phyloP scores from a whole-genome alignment of 2,329 filamentous ascomycete genomes.

The Capronia coronata region DNA sequence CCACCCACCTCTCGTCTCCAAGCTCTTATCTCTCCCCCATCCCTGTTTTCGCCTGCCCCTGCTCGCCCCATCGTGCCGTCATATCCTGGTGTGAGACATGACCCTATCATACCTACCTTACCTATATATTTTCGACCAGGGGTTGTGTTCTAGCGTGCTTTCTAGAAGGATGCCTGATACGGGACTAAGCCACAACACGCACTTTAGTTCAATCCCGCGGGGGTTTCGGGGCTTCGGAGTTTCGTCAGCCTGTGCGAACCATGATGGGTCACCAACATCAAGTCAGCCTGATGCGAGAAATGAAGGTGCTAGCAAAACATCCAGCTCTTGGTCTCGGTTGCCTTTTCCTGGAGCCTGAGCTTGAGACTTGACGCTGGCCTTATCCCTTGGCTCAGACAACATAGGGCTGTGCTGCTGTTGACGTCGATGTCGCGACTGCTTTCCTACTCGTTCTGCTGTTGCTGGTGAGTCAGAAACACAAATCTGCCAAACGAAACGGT shows the following conservation, averaged over 20 bases:
- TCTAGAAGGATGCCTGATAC: not conserved
- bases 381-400: not conserved
- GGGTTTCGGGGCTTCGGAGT: not conserved
- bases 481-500: not conserved
- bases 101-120: not conserved
- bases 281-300: not conserved
- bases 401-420: not conserved
- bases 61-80: too few species aligned
- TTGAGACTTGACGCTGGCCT: not conserved
- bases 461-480: not conserved
- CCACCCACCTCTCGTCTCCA: too few species aligned
- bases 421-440: not conserved
- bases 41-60: too few species aligned
- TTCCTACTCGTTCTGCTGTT: not conserved
- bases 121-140: not conserved
- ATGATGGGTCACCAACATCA: not conserved
- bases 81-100: too few species aligned
- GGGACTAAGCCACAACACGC: not conserved
- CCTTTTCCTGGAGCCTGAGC: not conserved
- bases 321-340: not conserved
- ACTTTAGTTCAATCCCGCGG: not conserved
- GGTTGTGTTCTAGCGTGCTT: not conserved
- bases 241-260: not conserved
- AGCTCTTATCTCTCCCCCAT: too few species aligned
- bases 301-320: too few species aligned